Evolutionary conservation across 176 grass and related monocot species (phyloP), one percentile per base, ranked within the genome.

Genomic region (Aegilops longissima): DNA sequence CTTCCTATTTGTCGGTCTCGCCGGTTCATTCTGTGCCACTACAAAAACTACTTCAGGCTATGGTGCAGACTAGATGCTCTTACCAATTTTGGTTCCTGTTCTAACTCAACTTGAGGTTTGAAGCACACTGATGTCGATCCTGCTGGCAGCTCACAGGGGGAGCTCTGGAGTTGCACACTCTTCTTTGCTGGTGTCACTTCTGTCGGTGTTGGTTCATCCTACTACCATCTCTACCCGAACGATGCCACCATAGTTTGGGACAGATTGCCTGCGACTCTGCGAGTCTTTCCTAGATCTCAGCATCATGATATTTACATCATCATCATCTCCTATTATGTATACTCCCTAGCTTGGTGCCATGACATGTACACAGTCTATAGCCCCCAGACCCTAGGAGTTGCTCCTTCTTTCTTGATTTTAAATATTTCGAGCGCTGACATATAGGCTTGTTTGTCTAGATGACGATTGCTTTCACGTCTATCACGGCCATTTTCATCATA

Each of bases 401-500:
- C 3, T n/a, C n/a, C 54, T 80, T 29, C 47, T 56, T 77, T 71
- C 8, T 23, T 2, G 8, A 52, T 17, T 49, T 31, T 72, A 66
- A 33, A 52, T 23, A 23, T 21, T 9, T 25, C 56, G 42, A 73
- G 56, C 2, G 23, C 33, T 87, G 40, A 16, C 23, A 82, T 59
- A 21, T 82, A 70, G 9, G 44, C 38, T 93, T 84, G 6, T 89
- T 82, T 72, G 34, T 74, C 2, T 82, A 98, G 96, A 95, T 98
- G 93, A 94, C 96, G 20, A 86, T 98, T 62, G 90, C 96, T 58
- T 98, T 98, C 82, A 92, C 91, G 39, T 93, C 96, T 44, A 87
- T 95, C 52, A 86, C 95, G 82, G 93, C 96, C 38, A 95, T 98
- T 78, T 95, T 98, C 75, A 95, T 98, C 29, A 95, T 98, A 34